Conservation (phyloP, 140 eudicot genomes). For the Oenanthe javanica region DNA sequence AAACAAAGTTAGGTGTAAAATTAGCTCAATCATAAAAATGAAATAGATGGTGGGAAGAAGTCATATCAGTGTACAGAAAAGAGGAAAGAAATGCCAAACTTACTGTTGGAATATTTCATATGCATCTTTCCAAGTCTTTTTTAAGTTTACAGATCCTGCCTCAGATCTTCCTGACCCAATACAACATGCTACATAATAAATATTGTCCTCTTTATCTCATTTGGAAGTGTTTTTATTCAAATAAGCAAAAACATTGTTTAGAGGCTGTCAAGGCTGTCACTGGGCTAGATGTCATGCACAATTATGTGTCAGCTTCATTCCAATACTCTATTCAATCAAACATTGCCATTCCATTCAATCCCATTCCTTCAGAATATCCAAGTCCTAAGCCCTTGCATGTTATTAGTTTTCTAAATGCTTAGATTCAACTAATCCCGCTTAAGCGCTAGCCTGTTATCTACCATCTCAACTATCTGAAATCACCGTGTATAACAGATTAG, state of each 20-base stretch:
- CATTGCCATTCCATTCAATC: not conserved
- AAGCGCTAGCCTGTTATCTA: not conserved
- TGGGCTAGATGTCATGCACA: constrained; percentile 14
- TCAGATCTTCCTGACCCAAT: constrained; percentile 49
- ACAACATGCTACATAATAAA: constrained; percentile 35
- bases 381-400: not conserved
- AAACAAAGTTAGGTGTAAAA: constrained; percentile 8
- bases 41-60: constrained; percentile 26
- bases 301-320: constrained; percentile 7
- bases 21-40: constrained; percentile 11
- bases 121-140: constrained; percentile 23
- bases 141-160: constrained; percentile 55
- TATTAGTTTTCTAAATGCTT: not conserved
- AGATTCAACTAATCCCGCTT: not conserved
- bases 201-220: constrained; percentile 19
- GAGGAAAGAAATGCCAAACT: constrained; percentile 28
- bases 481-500: not conserved
- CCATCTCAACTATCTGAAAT: not conserved
- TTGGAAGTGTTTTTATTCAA: constrained; percentile 21
- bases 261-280: constrained; percentile 21
- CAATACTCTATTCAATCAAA: constrained; percentile 4
- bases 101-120: constrained; percentile 33
- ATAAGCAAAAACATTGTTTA: constrained; percentile 2
- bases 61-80: constrained; percentile 19
- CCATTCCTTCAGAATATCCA: not conserved